Percentiles rank a stretch among this genome's conserved stretches.
These are phyloP conservation scores for Pseudohyphozyma bogoriensis DNA, from an alignment of 768 basidiomycete species.

Conservation along the genomic window DNA sequence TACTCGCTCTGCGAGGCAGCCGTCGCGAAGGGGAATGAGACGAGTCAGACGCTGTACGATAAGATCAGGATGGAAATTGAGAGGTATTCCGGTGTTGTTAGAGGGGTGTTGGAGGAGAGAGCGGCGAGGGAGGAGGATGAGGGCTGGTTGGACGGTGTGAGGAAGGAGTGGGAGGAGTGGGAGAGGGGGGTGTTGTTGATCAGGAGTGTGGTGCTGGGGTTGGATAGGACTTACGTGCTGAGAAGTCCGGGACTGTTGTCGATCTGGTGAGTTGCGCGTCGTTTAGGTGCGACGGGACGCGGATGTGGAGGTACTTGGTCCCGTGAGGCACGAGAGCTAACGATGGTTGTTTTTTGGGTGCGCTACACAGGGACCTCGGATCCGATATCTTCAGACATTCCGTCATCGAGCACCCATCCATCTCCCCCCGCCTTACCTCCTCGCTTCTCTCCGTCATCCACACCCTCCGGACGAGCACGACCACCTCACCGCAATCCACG, in stretches of 20 bases:
- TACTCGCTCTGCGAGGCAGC: constrained; percentile 32
- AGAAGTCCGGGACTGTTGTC: constrained; percentile 39
- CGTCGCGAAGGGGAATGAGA: constrained; percentile 44
- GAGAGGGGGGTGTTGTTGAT: constrained; percentile 52
- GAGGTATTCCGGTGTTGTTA: constrained; percentile 44
- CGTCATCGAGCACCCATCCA: constrained; percentile 47
- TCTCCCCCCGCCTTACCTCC: constrained; percentile 44
- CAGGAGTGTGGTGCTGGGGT: constrained; percentile 55
- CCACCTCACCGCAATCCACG: constrained; percentile 1
- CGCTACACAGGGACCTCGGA: constrained; percentile 44
- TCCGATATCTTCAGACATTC: constrained; percentile 47
- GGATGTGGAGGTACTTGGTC: not conserved
- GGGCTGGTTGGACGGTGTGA: constrained; percentile 54
- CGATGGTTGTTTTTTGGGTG: too few relatives aligned
- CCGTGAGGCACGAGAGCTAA: too few relatives aligned
- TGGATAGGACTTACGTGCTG: constrained; percentile 58
- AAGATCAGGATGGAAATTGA: constrained; percentile 54
- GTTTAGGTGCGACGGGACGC: not conserved
- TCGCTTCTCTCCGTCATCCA: constrained; percentile 49
- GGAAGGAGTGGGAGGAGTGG: constrained; percentile 53
- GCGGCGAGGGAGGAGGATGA: constrained; percentile 36
- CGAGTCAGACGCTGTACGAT: constrained; percentile 45
- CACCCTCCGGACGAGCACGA: constrained; percentile 1
- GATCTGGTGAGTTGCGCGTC: constrained; percentile 44
- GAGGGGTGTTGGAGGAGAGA: constrained; percentile 38